Base-by-base conservation (phyloP, 208 protist species). In the Borovskyia barvae region DNA sequence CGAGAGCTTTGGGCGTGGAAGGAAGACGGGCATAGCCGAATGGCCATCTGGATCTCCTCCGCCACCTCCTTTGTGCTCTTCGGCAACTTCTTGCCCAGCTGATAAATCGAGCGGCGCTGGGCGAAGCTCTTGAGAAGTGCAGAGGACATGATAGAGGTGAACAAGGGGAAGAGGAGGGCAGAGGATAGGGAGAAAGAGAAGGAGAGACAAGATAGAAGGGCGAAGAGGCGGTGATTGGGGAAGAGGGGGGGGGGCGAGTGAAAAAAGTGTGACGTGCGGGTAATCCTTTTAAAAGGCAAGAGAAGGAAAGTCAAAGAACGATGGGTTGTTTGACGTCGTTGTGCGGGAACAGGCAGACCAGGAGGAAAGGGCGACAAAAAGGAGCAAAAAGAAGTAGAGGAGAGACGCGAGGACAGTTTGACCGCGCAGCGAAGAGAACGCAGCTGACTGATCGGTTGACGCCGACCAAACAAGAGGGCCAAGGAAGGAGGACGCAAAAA, bases 1-100 rank as follows among this genome's bases (percentile, higher is more conserved):
- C 77, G 77, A 28, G 69, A 72, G 47, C 65, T 75, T 58, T 85
- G 77, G 29, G 61, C 57, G 63, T 84, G 71, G 62, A 84, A 84
- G 33, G 68, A 36, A 6, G 63, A 77, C 22, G 78, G 78, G 25
- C 26, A 25, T 7, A 62, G 33, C n/a, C 72, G 72, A 19, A 72
- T 52, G 6, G 56, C 64, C n/a, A 58, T 46, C 63, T 78, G 15
- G 41, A 85, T 65, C 35, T 70, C 14, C 42, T 53, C 28, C 32
- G 57, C 66, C 12, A 69, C 62, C 30, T 83, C 49, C 24, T 39
- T 41, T 12, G 71, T 50, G 39, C 59, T 8, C 33, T 61, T 64
- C 20, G 76, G 70, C 45, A 82, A 58, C 61, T 71, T 65, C 43
- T 51, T 54, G 32, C 45, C 51, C 4, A 78, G 53, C 14, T 43